Base-by-base conservation (phyloP, 169 alveolate genomes). In the Eimeria acervulina region DNA sequence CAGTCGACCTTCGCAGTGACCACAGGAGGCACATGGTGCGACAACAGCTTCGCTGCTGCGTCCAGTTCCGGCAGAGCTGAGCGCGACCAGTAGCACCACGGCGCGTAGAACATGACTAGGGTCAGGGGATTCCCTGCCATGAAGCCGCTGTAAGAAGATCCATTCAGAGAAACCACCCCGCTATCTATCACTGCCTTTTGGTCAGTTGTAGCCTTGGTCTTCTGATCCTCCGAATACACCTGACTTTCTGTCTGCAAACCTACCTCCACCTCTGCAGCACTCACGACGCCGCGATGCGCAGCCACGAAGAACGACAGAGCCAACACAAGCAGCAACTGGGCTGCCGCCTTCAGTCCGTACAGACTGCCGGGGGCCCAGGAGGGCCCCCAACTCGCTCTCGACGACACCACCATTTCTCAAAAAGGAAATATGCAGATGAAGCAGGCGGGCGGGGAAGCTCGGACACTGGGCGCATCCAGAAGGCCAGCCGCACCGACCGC, bases 41-140 rank as follows among this genome's bases (percentile, higher is more conserved):
- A 83, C 36, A 94, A 59, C 38, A 72, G 92, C 40, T 74, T 40
- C 44, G 96, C 95, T 28, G 91, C 95, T 10, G 89, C 95, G 78
- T 94, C 72, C 52, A 70, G 83, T 90, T 94, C 96, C 5, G 96
- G 92, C 61, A 94, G 15, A 19, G 94, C 83, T 26, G 84, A 59
- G 36, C 94, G 87, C 66, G 96, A 94, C 96, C 96, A 94, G 92
- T 72, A 84, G 95, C 96, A 94, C 96, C 96, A 94, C 61, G 96
- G 95, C 36, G 96, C 96, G 70, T 94, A 94, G 70, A 52, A 94
- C 96, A 94, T 94, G 28, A 94, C 94, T 42, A 94, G 26, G 19
- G 76, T 89, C 44, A 68, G 44, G 26, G 96, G 90, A 38, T 93
- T 93, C 3, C 76, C 61, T 1, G 87, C 87, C 74, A 81, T 40